phyloP scores from a whole-genome alignment of 768 basidiomycete species.

The Neoboletus subvelutipes region DNA sequence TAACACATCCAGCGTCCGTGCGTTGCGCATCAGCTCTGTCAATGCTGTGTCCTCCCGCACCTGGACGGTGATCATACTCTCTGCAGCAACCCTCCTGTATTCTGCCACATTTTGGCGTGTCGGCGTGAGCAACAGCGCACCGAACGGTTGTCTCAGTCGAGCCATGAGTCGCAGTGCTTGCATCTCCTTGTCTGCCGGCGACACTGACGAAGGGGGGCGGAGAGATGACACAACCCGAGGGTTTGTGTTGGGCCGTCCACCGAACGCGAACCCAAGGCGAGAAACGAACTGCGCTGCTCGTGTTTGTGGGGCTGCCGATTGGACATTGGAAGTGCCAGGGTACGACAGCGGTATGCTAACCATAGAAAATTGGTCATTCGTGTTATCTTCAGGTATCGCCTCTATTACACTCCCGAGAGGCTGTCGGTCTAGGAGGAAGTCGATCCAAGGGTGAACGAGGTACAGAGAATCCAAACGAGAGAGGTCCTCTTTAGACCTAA shows the following conservation, averaged over 20 bases:
- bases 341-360: not conserved
- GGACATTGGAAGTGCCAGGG: not conserved
- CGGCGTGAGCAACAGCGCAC: not conserved
- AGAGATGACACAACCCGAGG: not conserved
- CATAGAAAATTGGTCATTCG: not conserved
- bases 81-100: not conserved
- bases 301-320: not conserved
- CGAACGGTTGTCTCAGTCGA: no score
- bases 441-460: slow-evolving; percentile 13
- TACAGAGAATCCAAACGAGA: not conserved
- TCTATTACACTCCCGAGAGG: not conserved
- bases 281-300: not conserved
- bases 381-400: not conserved
- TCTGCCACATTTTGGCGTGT: not conserved
- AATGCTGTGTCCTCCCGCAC: not conserved
- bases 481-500: no score
- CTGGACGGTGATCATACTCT: not conserved
- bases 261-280: not conserved
- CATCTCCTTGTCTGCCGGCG: not conserved
- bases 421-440: not conserved
- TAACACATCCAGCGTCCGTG: not conserved
- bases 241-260: not conserved
- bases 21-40: not conserved
- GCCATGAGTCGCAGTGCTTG: not conserved
- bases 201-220: not conserved